Evolutionary conservation across 176 grass and related monocot species (phyloP), one percentile per base, ranked within the genome.

Genomic region (Elaeis guineensis): DNA sequence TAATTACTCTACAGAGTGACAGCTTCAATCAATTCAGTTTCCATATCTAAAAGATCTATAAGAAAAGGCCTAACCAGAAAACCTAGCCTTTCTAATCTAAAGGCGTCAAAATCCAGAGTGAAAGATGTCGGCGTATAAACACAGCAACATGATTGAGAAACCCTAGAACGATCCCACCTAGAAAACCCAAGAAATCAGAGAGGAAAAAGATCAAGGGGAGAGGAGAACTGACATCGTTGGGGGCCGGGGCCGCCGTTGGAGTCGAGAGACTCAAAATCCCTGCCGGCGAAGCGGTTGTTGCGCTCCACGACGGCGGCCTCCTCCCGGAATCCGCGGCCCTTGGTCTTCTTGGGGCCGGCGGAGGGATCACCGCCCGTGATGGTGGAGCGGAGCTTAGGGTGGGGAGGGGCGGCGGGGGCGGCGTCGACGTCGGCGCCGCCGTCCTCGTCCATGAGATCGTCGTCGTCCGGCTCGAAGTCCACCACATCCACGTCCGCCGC

Each of bases 381-480:
- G 71, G 90, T 73, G 65, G 90, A 95, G 9, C 90, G 83, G 74
- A 95, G 77, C 67, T 76, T 88, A 54, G 72, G 35, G 9, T 44
- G 35, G 35, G 35, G 35, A 44, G 35, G 72, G 1, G 62, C 82
- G 19, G 60, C 62, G 18, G 64, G 78, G 15, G 61, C 51, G 21
- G 78, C 78, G 11, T 89, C 85, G 52, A 54, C 52, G 39, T 57
- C 77, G 8, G 35, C 66, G n/a, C 52, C 49, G 14, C 39, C 75
- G 3, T 97, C 86, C 78, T 91, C 92, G 75, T 97, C 92, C 86
- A 90, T 90, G 52, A 97, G 86, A 66, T 97, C 92, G 32, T 97
- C 92, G 30, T 90, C 86, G 21, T 97, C 92, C 6, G 82, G 69
- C 67, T 97, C 81, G 75, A 88, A 97, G 54, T 97, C 92, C 23